Percentiles rank a stretch among this genome's conserved stretches.
phyloP scores from a whole-genome alignment of 345 rosid genomes.

The Lagerstroemia speciosa region DNA sequence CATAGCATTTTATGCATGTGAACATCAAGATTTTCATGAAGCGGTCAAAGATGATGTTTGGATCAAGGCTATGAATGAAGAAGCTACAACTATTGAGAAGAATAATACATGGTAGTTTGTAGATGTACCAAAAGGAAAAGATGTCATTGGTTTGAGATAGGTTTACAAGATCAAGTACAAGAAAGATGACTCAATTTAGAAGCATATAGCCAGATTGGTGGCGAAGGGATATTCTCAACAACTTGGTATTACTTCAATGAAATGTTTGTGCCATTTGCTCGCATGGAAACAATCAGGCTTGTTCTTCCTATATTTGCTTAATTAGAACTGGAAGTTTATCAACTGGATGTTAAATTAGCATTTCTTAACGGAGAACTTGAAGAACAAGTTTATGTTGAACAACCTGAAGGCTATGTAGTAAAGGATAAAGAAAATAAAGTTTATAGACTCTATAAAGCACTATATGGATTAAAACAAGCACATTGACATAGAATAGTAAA shows the following conservation, averaged over 20 bases:
- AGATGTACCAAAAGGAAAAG: not conserved
- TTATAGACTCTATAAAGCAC: not conserved
- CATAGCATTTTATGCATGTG: too few species aligned
- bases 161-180: not conserved
- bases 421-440: too few species aligned
- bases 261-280: not conserved
- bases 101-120: not conserved
- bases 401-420: too few species aligned
- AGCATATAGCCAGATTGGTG: not conserved
- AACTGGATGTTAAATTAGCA: too few species aligned
- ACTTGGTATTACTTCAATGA: not conserved
- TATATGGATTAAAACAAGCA: constrained; percentile 1
- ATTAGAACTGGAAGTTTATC: too few species aligned
- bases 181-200: not conserved
- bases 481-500: not conserved
- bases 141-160: not conserved
- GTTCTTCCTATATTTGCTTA: too few species aligned
- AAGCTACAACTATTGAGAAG: not conserved
- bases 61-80: too few species aligned
- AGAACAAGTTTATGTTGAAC: too few species aligned
- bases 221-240: not conserved
- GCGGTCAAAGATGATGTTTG: not conserved
- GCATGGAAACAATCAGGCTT: too few species aligned
- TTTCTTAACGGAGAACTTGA: too few species aligned
- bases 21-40: not conserved